phyloP scores from a whole-genome alignment of 179 eudicot genomes.

The Beta lomatogona region DNA sequence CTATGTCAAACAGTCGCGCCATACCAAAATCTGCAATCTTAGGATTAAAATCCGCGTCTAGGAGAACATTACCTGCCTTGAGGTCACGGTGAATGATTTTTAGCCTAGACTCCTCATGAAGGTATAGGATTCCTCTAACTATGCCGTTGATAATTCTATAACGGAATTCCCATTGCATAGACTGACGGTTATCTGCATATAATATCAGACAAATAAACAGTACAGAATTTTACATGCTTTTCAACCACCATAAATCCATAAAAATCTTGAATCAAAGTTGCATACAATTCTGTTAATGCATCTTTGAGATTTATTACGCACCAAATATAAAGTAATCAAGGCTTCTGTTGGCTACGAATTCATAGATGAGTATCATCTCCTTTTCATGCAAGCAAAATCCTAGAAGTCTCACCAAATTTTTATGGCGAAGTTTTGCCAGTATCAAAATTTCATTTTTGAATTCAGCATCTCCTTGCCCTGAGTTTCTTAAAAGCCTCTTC shows the following conservation, averaged over 20 bases:
- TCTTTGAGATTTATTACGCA: not conserved
- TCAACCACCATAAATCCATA: no score
- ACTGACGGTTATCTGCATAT: constrained; percentile 30
- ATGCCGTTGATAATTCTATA: constrained; percentile 43
- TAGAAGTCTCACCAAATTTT: constrained; percentile 23
- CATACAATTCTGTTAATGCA: no score
- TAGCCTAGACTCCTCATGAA: constrained; percentile 51
- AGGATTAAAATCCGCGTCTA: constrained; percentile 43
- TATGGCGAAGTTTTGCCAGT: constrained; percentile 29
- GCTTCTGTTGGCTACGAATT: constrained; percentile 37
- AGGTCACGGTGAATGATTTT: constrained; percentile 56
- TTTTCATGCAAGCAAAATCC: constrained; percentile 26
- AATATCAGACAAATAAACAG: not conserved
- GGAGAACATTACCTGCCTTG: constrained; percentile 47
- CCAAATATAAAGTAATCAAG: constrained; percentile 38
- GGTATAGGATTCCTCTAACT: constrained; percentile 46
- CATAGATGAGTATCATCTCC: constrained; percentile 43
- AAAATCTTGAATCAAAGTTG: no score
- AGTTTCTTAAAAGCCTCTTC: constrained; percentile 33
- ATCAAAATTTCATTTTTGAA: constrained; percentile 41
- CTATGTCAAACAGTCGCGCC: constrained; percentile 40
- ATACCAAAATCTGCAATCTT: constrained; percentile 63
- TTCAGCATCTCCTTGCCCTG: constrained; percentile 32
- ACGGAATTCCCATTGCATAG: constrained; percentile 41
- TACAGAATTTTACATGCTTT: no score